Base-by-base conservation (phyloP, 179 eudicot species). In the Vitellaria paradoxa region DNA sequence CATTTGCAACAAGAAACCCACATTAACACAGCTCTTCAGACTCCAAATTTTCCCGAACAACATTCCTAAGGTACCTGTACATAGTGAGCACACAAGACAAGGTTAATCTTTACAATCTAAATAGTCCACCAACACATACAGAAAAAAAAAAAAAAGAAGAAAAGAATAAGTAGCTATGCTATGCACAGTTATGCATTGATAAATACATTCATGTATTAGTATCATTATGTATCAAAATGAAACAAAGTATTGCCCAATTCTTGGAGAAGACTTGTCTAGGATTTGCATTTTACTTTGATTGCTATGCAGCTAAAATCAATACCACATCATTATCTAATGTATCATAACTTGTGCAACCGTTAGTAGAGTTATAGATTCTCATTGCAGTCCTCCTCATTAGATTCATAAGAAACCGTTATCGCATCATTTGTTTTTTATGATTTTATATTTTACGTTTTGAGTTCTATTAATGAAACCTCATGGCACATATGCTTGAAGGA, bases 31-130 rank as follows among this genome's bases (percentile, higher is more conserved):
- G 14, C 47, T 75, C 76, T 81, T 78, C 78, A 65, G 17, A 9
- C 70, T 80, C 77, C 72, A 21, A 47, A 62, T 64, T 70, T 53
- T 78, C 72, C 74, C 50, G 17, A 81, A 53, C 68, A 64, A 18
- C 82, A 80, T 80, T 53, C 61, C 49, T 42, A 70, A 46, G 11
- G 70, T 68, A 75, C 79, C 82, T 76, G 70, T 5, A 7, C 70
- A 62, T 47, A 9, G 60, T 17, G 40, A 74, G 47, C 74, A 52
- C 69, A 74, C n/a, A 66, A 73, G 68, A 65, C 6, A 49, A 37
- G 46, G 21, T 64, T 17, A 30, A 13, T n/a, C 63, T 63, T 26
- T 45, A 50, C 45, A 72, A 56, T 56, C 62, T 70, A 47, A 9
- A 30, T 18, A 46, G 40, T 69, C 59, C 10, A 69, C 40, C 40